Evolutionary conservation across 169 alveolate genomes (phyloP), one percentile per base, ranked within the genome.

Genomic region (Sarcocystis neurona): DNA sequence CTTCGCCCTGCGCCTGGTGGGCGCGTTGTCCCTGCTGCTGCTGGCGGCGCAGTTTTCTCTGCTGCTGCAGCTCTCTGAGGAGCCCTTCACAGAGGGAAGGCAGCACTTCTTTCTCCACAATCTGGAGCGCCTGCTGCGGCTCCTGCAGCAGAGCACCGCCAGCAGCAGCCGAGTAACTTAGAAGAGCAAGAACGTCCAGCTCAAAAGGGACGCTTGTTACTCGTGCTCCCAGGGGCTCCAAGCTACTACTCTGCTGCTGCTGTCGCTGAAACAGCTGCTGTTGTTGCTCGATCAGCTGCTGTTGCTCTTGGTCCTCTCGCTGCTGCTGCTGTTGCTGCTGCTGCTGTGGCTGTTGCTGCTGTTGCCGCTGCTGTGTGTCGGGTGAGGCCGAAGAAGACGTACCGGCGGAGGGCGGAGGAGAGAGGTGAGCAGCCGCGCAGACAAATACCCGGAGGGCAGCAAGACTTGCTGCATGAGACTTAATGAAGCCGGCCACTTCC

Each of bases 171-270:
- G 27, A 3, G 10, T 2, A 5, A 39, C 41, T 3, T 30, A 72
- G 56, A 6, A 72, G 27, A 47, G 50, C 53, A 5, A 72, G 56
- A 30, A 43, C 30, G 46, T 72, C 82, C 18, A 72, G 48, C 20
- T 72, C 82, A 32, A 72, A 72, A 20, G 82, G 56, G 6, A 72
- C 82, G 50, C 58, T 72, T 30, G 82, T 39, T 23, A 72, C 50
- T n/a, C n/a, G n/a, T n/a, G n/a, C n/a, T n/a, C n/a, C n/a, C n/a
- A n/a, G n/a, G n/a, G n/a, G n/a, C n/a, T n/a, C n/a, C n/a, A n/a
- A n/a, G n/a, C n/a, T n/a, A n/a, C n/a, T n/a, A n/a, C n/a, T n/a
- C n/a, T n/a, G n/a, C n/a, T n/a, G n/a, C n/a, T n/a, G n/a, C n/a
- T n/a, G n/a, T n/a, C n/a, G n/a, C n/a, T n/a, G n/a, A n/a, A n/a